Base-by-base conservation (phyloP, 805 yeast genomes). In the Wickerhamomyces queroliae region DNA sequence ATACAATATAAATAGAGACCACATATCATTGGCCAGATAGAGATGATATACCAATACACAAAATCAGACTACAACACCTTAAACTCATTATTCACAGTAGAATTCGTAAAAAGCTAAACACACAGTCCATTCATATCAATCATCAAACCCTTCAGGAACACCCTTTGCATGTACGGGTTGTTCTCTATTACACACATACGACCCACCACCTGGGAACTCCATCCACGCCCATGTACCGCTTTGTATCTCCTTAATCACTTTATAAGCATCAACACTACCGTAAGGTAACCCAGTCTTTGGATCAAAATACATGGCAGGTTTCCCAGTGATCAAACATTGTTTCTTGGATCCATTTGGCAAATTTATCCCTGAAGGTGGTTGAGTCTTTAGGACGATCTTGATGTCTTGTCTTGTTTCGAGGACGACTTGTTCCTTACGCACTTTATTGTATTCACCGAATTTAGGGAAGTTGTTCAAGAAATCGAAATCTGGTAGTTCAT, bases 241-340 rank as follows among this genome's bases (percentile, higher is more conserved):
- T 47, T 80, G 80, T 15, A 74, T 58, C 19, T 72, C 76, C 41
- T 73, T 74, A 33, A 86, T 67, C 21, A 83, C 69, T 49, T 75
- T 79, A 57, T 80, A 88, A n/a, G 91, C 81, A 35, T 83, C 90
- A 44, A 88, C 84, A 46, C 81, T 82, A 36, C 81, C 73, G 61
- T 93, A 93, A 2, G 96, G 95, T 38, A 93, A 75, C 27, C 95
- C 95, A 22, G 83, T 79, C 27, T 76, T 71, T 0, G 98, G 98
- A 65, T 91, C 98, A 47, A 83, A 80, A 60, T 87, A 91, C 53
- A 78, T 74, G 15, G 93, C 95, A 35, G 79, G 80, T 36, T 73
- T 73, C 3, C 95, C 95, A 3, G 88, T 79, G 33, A 90, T 78
- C 20, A 81, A 66, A 69, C 96, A 83, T 61, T 78, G 74, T 52